Conservation (phyloP, 441 rosid species). For the Adansonia gregorii region DNA sequence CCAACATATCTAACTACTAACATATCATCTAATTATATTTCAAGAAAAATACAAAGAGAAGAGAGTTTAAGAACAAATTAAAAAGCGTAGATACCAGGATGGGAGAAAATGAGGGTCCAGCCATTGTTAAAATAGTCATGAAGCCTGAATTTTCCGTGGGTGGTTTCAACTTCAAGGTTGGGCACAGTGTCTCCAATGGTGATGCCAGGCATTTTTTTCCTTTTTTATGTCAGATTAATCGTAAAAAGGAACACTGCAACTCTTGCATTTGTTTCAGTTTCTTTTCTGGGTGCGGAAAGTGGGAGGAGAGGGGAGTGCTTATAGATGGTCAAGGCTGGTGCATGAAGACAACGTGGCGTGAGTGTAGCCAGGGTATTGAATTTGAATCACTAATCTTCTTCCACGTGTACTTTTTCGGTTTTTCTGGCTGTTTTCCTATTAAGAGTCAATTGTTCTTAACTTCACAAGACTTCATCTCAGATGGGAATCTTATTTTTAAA, state of each 20-base stretch:
- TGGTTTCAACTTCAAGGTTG: constrained; percentile 62
- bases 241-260: background rate
- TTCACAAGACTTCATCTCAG: too few species aligned
- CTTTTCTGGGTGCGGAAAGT: background rate
- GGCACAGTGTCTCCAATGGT: constrained; percentile 74
- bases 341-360: constrained; percentile 58
- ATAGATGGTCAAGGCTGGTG: constrained; percentile 24
- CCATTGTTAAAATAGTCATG: constrained; percentile 59
- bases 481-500: too few species aligned
- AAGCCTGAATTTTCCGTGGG: constrained; percentile 66
- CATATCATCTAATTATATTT: background rate
- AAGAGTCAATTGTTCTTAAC: too few species aligned
- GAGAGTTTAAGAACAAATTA: background rate
- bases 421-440: background rate
- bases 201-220: constrained; percentile 64
- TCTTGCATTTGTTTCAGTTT: background rate
- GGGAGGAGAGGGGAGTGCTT: background rate
- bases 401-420: constrained; percentile 29
- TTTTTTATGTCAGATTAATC: background rate
- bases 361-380: background rate
- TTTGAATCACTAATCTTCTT: background rate
- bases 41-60: background rate
- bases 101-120: constrained; percentile 87
- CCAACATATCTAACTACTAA: background rate
- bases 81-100: constrained; percentile 47